phyloP scores from a whole-genome alignment of 1,284 basidiomycete genomes.

The Heterobasidion occidentale region DNA sequence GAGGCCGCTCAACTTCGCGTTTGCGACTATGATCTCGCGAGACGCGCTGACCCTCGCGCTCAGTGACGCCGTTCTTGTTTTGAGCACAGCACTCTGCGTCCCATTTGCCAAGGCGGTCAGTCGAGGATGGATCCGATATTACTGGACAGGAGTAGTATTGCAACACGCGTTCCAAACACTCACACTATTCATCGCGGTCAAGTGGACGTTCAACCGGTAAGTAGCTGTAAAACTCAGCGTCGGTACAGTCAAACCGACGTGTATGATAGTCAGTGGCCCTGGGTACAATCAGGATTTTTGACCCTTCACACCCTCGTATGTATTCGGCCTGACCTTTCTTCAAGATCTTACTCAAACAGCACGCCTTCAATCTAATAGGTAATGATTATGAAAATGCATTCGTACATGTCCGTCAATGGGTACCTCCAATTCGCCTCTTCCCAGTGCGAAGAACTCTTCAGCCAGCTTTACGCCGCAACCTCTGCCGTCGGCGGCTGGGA shows the following conservation, averaged over 20 bases:
- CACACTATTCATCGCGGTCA: slow-evolving; percentile 66
- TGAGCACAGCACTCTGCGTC: slow-evolving; percentile 71
- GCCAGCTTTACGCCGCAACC: slow-evolving; percentile 39
- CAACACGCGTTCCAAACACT: slow-evolving; percentile 75
- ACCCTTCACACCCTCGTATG: slow-evolving; percentile 81
- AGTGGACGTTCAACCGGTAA: slow-evolving; percentile 77
- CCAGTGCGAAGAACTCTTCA: slow-evolving; percentile 35
- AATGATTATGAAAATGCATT: slow-evolving; percentile 97
- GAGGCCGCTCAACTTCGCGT: slow-evolving; percentile 71
- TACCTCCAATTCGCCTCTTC: slow-evolving; percentile 58
- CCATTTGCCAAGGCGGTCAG: slow-evolving; percentile 76
- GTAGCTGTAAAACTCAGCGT: slow-evolving; percentile 8
- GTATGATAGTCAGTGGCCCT: slow-evolving; percentile 76
- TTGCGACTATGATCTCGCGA: slow-evolving; percentile 83
- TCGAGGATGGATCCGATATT: slow-evolving; percentile 74
- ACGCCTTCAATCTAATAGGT: slow-evolving; percentile 32
- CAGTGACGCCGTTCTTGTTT: slow-evolving; percentile 78
- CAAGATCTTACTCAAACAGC: not conserved
- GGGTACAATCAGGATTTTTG: slow-evolving; percentile 96
- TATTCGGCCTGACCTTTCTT: not conserved
- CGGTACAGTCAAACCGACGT: not conserved
- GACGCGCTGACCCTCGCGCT: slow-evolving; percentile 81
- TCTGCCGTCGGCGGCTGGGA: slow-evolving; percentile 57
- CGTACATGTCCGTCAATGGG: slow-evolving; percentile 88
- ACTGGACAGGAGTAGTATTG: slow-evolving; percentile 63